Base-by-base conservation (phyloP, 257 asterid species). In the Phtheirospermum japonicum region DNA sequence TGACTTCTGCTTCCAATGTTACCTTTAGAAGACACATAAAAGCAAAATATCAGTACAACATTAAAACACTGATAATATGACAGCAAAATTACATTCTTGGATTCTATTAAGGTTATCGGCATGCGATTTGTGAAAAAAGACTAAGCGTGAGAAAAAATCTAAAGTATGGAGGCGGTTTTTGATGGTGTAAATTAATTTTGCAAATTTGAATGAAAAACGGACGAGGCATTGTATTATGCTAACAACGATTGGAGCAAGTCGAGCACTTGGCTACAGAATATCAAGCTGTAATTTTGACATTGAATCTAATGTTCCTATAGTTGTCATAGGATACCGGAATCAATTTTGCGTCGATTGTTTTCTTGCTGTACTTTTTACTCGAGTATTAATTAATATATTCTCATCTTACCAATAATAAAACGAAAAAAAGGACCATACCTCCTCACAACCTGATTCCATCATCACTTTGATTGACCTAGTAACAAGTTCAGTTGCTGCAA, bases 401-500 rank as follows among this genome's bases (percentile, higher is more conserved):
- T 23, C 1, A 23, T 23, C 3, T 23, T 23, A 23, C 28, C 3
- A 23, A 23, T 23, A 23, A 23, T 23, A 1, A 50, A 7, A 28
- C 16, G 10, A 8, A 13, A 49, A 18, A 50, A 50, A 13, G 13
- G 48, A 30, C 77, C 77, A 42, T 78, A 87, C 97, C 96, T 91
- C 98, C 79, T 91, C 95, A 54, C 98, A 91, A 43, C 96, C 95
- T 28, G 94, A 85, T 68, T 82, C 87, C 94, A 88, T 84, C 96
- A 91, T 91, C 65, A 78, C 89, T 67, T 74, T 69, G 68, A 91
- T 88, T 17, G 96, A 78, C 71, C 90, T 76, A 4, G 88, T 72
- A 52, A 91, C 98, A 30, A 90, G 94, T 70, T 88, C 95, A 11
- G 94, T 82, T 10, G 98, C 97, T 88, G 92, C 73, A 74, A 66